Evolutionary conservation across 2,329 filamentous ascomycete genomes (phyloP).

Genomic region (Diaporthe sp.): DNA sequence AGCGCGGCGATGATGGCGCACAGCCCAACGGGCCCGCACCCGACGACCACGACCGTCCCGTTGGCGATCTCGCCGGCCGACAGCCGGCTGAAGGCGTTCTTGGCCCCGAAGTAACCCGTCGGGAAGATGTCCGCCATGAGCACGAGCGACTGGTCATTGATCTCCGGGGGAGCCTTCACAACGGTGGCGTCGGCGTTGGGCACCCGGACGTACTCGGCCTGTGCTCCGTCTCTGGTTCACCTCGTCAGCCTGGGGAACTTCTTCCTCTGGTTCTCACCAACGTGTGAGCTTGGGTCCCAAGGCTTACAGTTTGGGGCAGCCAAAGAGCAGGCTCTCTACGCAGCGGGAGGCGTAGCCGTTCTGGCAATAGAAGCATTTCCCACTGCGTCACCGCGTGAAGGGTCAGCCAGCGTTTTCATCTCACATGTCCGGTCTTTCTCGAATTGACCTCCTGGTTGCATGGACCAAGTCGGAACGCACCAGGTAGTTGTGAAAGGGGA

Average conservation of each 20-base stretch:
- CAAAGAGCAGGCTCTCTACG: conserved; percentile 76
- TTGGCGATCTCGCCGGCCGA: conserved; percentile 66
- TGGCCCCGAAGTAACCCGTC: conserved; percentile 84
- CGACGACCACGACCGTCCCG: conserved; percentile 81
- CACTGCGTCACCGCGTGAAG: conserved; percentile 49
- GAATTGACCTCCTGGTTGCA: neutral
- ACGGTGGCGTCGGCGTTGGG: conserved; percentile 84
- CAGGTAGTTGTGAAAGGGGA: conserved; percentile 86
- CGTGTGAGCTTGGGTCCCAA: no score
- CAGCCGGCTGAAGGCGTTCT: conserved; percentile 75
- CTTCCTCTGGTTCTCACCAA: neutral
- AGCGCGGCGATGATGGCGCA: conserved; percentile 83
- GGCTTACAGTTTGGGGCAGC: conserved; percentile 63
- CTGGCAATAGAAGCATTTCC: conserved; percentile 86
- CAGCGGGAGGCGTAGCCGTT: conserved; percentile 83
- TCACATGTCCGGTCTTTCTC: no score
- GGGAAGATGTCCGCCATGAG: conserved; percentile 96
- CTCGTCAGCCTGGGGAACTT: neutral
- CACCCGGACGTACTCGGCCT: conserved; percentile 85
- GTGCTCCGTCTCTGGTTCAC: conserved; percentile 70
- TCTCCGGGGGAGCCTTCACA: conserved; percentile 76
- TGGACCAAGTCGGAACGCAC: conserved; percentile 53
- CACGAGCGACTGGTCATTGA: conserved; percentile 79
- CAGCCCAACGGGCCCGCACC: conserved; percentile 86
- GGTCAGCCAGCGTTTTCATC: neutral